Percentiles rank a stretch among this genome's conserved stretches.
These are phyloP conservation scores for Pyrenochaeta sp. DNA, from an alignment of 2,329 filamentous ascomycete species.

Conservation along the genomic window DNA sequence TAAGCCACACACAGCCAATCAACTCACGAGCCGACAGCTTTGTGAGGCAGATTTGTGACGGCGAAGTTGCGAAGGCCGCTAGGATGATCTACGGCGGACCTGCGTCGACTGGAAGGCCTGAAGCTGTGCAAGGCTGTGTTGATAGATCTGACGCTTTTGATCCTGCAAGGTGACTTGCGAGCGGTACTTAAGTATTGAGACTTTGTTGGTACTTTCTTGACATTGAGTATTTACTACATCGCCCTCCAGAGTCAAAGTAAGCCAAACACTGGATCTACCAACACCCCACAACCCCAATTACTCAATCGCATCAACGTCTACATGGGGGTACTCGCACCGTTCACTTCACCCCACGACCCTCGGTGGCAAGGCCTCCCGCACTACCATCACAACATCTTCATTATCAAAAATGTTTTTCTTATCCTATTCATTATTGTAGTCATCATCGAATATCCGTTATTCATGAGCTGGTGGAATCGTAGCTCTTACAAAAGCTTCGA, in stretches of 20 bases:
- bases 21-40: not conserved
- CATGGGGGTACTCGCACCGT: constrained; percentile 10
- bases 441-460: constrained; percentile 14
- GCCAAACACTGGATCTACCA: not conserved
- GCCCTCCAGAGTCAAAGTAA: not conserved
- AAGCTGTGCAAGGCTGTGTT: constrained; percentile 9
- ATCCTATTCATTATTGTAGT: constrained; percentile 18
- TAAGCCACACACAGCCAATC: not conserved
- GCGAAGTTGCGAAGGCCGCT: not conserved
- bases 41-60: not conserved
- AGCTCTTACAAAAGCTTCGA: not conserved
- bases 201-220: too few relatives aligned
- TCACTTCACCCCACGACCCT: constrained; percentile 7
- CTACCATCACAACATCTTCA: constrained; percentile 17
- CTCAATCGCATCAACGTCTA: not conserved
- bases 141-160: not conserved
- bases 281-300: not conserved
- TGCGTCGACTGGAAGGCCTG: constrained; percentile 1
- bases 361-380: constrained; percentile 17
- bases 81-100: not conserved
- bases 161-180: not conserved
- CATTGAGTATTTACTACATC: not conserved
- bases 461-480: constrained; percentile 6
- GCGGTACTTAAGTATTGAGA: not conserved
- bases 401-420: constrained; percentile 13